These are phyloP conservation scores for Oidiodendron maius DNA, from an alignment of 495 filamentous ascomycete genomes.

Conservation along the genomic window DNA sequence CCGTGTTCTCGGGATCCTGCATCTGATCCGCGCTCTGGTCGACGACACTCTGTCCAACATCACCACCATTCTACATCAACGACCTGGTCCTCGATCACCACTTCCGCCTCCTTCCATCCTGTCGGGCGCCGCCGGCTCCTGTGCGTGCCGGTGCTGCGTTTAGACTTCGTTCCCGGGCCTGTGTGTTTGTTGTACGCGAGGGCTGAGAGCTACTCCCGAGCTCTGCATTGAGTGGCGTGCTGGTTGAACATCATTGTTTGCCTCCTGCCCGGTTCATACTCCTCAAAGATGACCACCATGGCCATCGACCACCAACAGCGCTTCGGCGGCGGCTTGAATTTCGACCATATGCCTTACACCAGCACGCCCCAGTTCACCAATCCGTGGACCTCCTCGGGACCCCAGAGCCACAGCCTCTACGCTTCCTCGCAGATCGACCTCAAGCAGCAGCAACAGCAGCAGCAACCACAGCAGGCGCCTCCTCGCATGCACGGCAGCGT, in stretches of 20 bases:
- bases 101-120: no score
- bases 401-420: slow-evolving; percentile 55
- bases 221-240: not conserved
- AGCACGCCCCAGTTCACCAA: slow-evolving; percentile 85
- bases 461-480: slow-evolving; percentile 15
- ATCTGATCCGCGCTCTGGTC: slow-evolving; percentile 39
- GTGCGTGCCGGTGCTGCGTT: no score
- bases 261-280: slow-evolving; percentile 4
- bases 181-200: no score
- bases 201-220: no score
- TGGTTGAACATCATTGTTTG: not conserved
- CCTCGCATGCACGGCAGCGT: slow-evolving; percentile 48
- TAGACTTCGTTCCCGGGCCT: no score
- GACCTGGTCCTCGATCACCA: no score
- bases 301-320: slow-evolving; percentile 83
- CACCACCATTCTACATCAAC: not conserved
- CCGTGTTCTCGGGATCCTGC: slow-evolving; percentile 35
- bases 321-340: slow-evolving; percentile 74
- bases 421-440: slow-evolving; percentile 49
- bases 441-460: not conserved
- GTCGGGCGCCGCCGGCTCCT: no score
- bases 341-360: slow-evolving; percentile 70
- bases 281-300: slow-evolving; percentile 61
- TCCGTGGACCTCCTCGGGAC: slow-evolving; percentile 70
- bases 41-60: not conserved